Evolutionary conservation across 257 asterid genomes (phyloP).

Genomic region (Penstemon davidsonii): DNA sequence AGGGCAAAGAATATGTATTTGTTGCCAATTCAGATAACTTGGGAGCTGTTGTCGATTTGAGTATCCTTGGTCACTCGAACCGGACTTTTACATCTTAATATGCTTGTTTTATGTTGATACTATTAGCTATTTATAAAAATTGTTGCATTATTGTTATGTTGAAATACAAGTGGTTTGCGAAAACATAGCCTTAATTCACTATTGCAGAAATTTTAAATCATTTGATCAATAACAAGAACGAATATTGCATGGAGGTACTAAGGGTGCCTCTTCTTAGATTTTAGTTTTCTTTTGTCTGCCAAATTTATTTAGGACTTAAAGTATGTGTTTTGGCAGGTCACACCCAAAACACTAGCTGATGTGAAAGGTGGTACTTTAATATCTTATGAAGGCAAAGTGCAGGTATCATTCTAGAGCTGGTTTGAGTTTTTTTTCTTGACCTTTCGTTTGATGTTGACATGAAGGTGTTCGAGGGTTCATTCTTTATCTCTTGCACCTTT

Average conservation of each 20-base stretch:
- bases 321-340: conserved; percentile 60
- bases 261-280: background rate
- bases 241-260: conserved; percentile 98
- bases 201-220: conserved; percentile 84
- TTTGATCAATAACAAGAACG: conserved; percentile 79
- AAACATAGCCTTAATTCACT: conserved; percentile 48
- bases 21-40: conserved; percentile 95
- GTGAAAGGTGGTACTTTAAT: conserved; percentile 99
- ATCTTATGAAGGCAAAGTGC: conserved; percentile 92
- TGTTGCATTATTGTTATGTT: background rate
- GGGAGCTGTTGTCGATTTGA: conserved; percentile 96
- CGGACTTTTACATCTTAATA: background rate
- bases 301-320: conserved; percentile 17
- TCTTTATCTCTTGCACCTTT: background rate
- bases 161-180: conserved; percentile 16
- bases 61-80: conserved; percentile 64
- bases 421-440: background rate
- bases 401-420: conserved; percentile 43
- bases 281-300: conserved; percentile 3
- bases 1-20: conserved; percentile 97
- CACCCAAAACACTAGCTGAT: conserved; percentile 97
- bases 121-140: conserved; percentile 5
- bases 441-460: conserved; percentile 1
- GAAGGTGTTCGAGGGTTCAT: conserved; percentile 8
- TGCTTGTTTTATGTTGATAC: background rate